Conservation (phyloP, 2,329 filamentous ascomycete species). For the Cladosporium velox region DNA sequence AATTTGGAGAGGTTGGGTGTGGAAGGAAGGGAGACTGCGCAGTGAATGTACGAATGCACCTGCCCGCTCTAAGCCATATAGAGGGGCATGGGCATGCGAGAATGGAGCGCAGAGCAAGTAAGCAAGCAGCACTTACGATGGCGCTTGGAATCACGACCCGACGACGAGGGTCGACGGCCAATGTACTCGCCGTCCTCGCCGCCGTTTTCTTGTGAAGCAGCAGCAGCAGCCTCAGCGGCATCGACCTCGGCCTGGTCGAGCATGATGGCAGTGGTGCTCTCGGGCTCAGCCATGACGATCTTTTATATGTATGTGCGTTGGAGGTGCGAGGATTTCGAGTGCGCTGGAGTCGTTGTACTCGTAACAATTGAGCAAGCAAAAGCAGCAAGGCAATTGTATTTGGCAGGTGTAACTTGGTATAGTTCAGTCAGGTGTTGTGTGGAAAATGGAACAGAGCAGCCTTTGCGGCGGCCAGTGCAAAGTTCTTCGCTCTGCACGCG, state of each 20-base stretch:
- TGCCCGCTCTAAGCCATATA: slow-evolving; percentile 9
- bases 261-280: slow-evolving; percentile 23
- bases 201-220: slow-evolving; percentile 30
- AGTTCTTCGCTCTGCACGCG: slow-evolving; percentile 2
- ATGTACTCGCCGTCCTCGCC: slow-evolving; percentile 33
- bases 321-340: background rate
- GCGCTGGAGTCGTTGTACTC: background rate
- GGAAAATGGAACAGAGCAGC: background rate
- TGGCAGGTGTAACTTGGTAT: background rate
- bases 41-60: slow-evolving; percentile 21
- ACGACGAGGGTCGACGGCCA: slow-evolving; percentile 35
- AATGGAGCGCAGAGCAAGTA: background rate
- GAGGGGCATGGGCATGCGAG: slow-evolving; percentile 14
- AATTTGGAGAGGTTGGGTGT: slow-evolving; percentile 4
- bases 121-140: slow-evolving; percentile 32
- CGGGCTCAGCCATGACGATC: slow-evolving; percentile 15
- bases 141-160: slow-evolving; percentile 38
- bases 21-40: slow-evolving; percentile 13
- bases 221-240: slow-evolving; percentile 26
- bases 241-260: slow-evolving; percentile 34
- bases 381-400: background rate
- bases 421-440: background rate
- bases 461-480: background rate
- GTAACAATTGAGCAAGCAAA: background rate
- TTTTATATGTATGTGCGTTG: slow-evolving; percentile 3